Evolutionary conservation across 148 eudicot genomes (phyloP).

Genomic region (Cornus florida): DNA sequence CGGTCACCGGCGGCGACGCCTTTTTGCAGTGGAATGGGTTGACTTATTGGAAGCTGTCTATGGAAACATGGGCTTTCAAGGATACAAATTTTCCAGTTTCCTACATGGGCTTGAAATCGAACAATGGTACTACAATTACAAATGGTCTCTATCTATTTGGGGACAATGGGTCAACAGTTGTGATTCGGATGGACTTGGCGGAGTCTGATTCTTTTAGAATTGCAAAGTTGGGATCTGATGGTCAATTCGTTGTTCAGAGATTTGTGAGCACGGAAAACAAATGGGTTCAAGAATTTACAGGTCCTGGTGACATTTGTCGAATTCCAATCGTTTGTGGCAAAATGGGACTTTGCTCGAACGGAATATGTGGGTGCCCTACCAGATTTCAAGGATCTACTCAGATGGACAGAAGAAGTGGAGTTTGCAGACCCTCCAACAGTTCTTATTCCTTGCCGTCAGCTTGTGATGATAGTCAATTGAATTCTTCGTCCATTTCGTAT

Average conservation of each 20-base stretch:
- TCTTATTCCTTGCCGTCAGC: slow-evolving; percentile 46
- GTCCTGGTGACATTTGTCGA: slow-evolving; percentile 59
- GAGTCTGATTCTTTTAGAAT: background rate
- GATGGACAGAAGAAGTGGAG: slow-evolving; percentile 11
- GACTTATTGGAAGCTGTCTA: slow-evolving; percentile 68
- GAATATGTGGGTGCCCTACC: slow-evolving; percentile 58
- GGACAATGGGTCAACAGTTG: slow-evolving; percentile 39
- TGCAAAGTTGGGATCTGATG: too few species aligned
- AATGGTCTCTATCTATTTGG: slow-evolving; percentile 52
- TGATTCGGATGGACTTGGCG: slow-evolving; percentile 36
- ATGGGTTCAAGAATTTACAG: slow-evolving; percentile 30
- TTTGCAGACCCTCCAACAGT: slow-evolving; percentile 49
- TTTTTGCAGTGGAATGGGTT: slow-evolving; percentile 52
- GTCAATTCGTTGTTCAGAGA: too few species aligned
- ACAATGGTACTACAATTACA: too few species aligned
- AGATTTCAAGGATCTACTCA: slow-evolving; percentile 23
- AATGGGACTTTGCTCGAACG: too few species aligned
- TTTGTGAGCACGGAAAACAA: too few species aligned
- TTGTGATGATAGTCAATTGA: slow-evolving; percentile 30
- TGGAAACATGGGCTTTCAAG: slow-evolving; percentile 41
- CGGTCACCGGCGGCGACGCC: slow-evolving; percentile 45
- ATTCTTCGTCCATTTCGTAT: slow-evolving; percentile 37
- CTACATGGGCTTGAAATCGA: slow-evolving; percentile 42
- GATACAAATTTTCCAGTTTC: slow-evolving; percentile 43
- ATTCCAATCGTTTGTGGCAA: slow-evolving; percentile 10